A percentile compares a stretch with the other conserved stretches of the same genome.
Conservation (phyloP, 2,329 filamentous ascomycete genomes). For the Talaromyces sp. region DNA sequence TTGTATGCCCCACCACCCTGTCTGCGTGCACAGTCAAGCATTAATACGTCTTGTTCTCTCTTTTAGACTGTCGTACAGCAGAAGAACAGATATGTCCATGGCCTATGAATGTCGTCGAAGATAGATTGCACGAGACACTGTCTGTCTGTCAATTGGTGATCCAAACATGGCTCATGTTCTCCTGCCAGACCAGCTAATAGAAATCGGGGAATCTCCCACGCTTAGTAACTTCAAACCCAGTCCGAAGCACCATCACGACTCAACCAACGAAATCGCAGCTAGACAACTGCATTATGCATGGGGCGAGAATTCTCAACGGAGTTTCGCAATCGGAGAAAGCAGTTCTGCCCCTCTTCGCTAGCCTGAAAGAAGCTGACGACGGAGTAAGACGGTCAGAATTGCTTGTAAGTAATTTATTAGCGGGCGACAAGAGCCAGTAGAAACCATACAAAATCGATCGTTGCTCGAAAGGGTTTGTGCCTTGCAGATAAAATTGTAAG, state of each 20-base stretch:
- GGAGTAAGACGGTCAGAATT: conserved; percentile 2
- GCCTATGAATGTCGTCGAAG: background rate
- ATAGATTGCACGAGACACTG: background rate
- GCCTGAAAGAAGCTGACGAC: background rate
- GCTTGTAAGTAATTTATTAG: background rate
- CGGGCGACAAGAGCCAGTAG: background rate
- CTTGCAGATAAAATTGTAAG: background rate
- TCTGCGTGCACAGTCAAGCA: background rate
- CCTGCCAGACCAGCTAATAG: background rate
- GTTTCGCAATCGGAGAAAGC: background rate
- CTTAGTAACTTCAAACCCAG: background rate
- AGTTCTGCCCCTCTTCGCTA: background rate
- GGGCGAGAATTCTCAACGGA: background rate
- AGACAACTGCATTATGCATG: background rate
- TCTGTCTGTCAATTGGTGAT: background rate
- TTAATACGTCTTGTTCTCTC: background rate
- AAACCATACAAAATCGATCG: background rate
- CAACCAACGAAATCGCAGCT: background rate
- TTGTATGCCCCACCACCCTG: background rate
- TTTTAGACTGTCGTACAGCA: background rate
- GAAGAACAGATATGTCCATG: background rate
- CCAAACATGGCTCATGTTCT: background rate
- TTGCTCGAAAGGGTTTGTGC: background rate
- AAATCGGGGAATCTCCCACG: background rate
- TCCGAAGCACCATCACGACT: background rate